phyloP scores from a whole-genome alignment of 805 yeast genomes.

The Kregervanrija delftensis region DNA sequence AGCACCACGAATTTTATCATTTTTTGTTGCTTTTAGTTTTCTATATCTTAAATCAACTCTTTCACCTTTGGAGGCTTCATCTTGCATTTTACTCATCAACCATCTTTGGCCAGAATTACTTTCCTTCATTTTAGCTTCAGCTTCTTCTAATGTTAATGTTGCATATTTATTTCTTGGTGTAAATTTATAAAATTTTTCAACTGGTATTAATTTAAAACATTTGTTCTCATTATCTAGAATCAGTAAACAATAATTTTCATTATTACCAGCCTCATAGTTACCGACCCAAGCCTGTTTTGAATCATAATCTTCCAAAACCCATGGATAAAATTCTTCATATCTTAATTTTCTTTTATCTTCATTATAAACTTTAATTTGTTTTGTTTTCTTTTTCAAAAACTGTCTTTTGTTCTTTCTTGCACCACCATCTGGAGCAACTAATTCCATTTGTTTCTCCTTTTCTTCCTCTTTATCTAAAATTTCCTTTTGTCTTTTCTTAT shows the following conservation, averaged over 20 bases:
- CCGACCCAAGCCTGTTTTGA: slow-evolving; percentile 95
- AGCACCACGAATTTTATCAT: too few relatives aligned
- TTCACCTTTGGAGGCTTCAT: slow-evolving; percentile 49
- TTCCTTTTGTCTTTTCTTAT: slow-evolving; percentile 20
- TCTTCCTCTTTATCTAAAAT: slow-evolving; percentile 29
- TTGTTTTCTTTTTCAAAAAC: slow-evolving; percentile 67
- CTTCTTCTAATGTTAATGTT: slow-evolving; percentile 90
- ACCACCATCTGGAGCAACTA: slow-evolving; percentile 89
- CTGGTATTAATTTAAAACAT: slow-evolving; percentile 83
- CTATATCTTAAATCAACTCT: slow-evolving; percentile 45
- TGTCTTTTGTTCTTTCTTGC: slow-evolving; percentile 61
- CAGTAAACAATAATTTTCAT: slow-evolving; percentile 79
- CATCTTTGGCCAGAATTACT: slow-evolving; percentile 74
- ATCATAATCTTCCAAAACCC: slow-evolving; percentile 97
- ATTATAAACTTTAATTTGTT: slow-evolving; percentile 74
- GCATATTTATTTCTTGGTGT: slow-evolving; percentile 92
- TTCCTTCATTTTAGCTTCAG: slow-evolving; percentile 89
- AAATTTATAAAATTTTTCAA: slow-evolving; percentile 88
- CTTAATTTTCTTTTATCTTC: slow-evolving; percentile 78
- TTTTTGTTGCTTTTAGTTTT: slow-evolving; percentile 16
- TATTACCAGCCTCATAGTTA: slow-evolving; percentile 82
- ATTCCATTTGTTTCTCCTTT: slow-evolving; percentile 44
- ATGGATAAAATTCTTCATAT: slow-evolving; percentile 94
- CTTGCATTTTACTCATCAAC: slow-evolving; percentile 87
- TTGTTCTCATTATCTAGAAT: slow-evolving; percentile 76